Percentiles rank a stretch among this genome's conserved stretches.
These are phyloP conservation scores for Phlegmacium glaucopus DNA, from an alignment of 768 basidiomycete genomes.

Conservation along the genomic window DNA sequence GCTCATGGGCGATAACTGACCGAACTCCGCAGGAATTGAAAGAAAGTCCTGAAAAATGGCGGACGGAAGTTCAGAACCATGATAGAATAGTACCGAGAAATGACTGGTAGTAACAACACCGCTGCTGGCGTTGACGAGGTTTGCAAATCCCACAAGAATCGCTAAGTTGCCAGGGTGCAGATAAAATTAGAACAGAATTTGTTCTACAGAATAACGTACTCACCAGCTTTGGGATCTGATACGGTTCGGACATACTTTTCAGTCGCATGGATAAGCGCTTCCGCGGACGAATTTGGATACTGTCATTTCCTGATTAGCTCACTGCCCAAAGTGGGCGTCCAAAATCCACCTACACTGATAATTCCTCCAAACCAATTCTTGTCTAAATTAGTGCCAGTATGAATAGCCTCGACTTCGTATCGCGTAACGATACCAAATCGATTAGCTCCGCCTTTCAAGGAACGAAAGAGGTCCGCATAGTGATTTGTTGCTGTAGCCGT, in stretches of 20 bases:
- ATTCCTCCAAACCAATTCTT: conserved; percentile 37
- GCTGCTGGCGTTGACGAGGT: conserved; percentile 18
- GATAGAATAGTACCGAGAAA: conserved; percentile 32
- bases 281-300: conserved; percentile 36
- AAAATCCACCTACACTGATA: conserved; percentile 27
- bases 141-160: conserved; percentile 21
- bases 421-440: conserved; percentile 44
- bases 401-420: conserved; percentile 36
- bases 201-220: conserved; percentile 10
- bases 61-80: conserved; percentile 29
- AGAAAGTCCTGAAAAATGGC: conserved; percentile 37
- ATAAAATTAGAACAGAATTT: neutral
- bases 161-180: conserved; percentile 15
- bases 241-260: conserved; percentile 33
- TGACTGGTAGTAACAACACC: conserved; percentile 19
- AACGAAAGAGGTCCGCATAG: conserved; percentile 40
- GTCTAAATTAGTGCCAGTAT: conserved; percentile 34
- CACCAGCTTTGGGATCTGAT: conserved; percentile 37
- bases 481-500: conserved; percentile 38
- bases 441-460: conserved; percentile 43
- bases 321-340: neutral
- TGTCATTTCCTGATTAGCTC: conserved; percentile 5
- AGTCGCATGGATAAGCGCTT: conserved; percentile 33
- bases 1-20: conserved; percentile 27
- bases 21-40: conserved; percentile 28